Conservation (phyloP, 495 filamentous ascomycete genomes). For the Immersiella caudata region DNA sequence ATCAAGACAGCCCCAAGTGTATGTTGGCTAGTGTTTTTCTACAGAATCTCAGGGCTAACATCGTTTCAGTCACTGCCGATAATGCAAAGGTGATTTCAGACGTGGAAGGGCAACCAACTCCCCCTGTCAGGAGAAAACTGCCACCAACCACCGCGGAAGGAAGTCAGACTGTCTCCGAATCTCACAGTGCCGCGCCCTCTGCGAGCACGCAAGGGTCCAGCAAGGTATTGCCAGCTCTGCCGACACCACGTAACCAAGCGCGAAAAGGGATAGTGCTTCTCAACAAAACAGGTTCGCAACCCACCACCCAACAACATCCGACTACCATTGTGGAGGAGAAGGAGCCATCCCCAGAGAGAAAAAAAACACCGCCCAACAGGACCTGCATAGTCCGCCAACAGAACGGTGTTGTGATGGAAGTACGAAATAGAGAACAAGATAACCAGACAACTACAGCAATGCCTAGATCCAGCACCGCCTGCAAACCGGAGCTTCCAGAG, state of each 20-base stretch:
- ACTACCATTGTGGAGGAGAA: constrained; percentile 38
- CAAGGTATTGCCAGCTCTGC: constrained; percentile 21
- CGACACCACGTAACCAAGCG: constrained; percentile 15
- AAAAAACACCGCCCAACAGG: constrained; percentile 1
- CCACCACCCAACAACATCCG: constrained; percentile 18
- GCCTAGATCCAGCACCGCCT: constrained; percentile 19
- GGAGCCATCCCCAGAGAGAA: constrained; percentile 29
- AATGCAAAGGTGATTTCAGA: background rate
- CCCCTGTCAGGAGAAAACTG: background rate
- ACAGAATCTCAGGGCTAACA: background rate
- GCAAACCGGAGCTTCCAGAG: constrained; percentile 34
- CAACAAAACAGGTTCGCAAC: constrained; percentile 17
- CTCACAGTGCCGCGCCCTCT: background rate
- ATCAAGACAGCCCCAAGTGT: background rate
- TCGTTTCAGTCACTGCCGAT: background rate
- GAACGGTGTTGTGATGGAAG: background rate
- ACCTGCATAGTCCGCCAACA: background rate
- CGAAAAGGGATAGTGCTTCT: constrained; percentile 17
- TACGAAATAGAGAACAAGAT: constrained; percentile 6
- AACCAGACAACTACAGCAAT: background rate
- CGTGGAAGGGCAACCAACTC: background rate
- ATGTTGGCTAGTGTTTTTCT: background rate
- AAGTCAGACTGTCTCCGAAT: background rate
- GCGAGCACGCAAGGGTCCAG: background rate
- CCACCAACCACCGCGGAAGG: background rate